Conservation (phyloP, 2,329 filamentous ascomycete genomes). For the Xylariaceae sp. region DNA sequence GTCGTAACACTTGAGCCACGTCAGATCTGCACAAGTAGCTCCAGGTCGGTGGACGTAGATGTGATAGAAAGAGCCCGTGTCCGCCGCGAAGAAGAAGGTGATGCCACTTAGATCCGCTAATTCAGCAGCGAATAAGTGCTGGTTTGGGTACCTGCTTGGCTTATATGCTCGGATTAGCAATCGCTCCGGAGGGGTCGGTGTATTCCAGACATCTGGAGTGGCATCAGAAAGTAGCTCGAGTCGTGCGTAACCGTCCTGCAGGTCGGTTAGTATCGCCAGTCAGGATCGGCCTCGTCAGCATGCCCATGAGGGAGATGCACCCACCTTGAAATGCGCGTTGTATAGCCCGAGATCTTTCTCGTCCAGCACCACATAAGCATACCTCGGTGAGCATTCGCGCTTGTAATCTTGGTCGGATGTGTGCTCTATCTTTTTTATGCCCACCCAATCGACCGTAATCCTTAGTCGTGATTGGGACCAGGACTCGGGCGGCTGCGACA, state of each 20-base stretch:
- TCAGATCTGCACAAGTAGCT: conserved; percentile 1
- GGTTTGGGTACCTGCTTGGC: background rate
- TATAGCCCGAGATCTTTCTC: conserved; percentile 2
- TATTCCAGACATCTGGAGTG: conserved; percentile 8
- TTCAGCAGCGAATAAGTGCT: conserved; percentile 10
- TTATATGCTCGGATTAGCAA: conserved; percentile 4
- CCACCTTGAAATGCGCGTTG: conserved; percentile 7
- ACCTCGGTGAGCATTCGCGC: conserved; percentile 2
- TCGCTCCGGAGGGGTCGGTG: conserved; percentile 8
- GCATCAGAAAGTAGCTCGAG: conserved; percentile 5
- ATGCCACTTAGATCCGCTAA: conserved; percentile 3
- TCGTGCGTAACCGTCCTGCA: conserved; percentile 5
- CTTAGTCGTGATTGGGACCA: conserved; percentile 1
- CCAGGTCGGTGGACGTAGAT: conserved; percentile 7
- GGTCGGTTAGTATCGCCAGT: conserved; percentile 1
- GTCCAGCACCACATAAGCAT: conserved; percentile 7
- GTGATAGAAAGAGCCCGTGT: conserved; percentile 2
- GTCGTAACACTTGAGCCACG: too few species aligned
- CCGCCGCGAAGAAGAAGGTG: conserved; percentile 11
- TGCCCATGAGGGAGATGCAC: background rate
- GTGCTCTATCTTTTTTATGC: conserved; percentile 9
- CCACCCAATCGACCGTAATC: conserved; percentile 2
- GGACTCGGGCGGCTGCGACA: background rate
- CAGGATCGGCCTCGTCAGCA: too few species aligned
- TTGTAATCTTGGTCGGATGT: conserved; percentile 3